phyloP scores from a whole-genome alignment of 805 yeast species.

The Yamadazyma nakazawae region DNA sequence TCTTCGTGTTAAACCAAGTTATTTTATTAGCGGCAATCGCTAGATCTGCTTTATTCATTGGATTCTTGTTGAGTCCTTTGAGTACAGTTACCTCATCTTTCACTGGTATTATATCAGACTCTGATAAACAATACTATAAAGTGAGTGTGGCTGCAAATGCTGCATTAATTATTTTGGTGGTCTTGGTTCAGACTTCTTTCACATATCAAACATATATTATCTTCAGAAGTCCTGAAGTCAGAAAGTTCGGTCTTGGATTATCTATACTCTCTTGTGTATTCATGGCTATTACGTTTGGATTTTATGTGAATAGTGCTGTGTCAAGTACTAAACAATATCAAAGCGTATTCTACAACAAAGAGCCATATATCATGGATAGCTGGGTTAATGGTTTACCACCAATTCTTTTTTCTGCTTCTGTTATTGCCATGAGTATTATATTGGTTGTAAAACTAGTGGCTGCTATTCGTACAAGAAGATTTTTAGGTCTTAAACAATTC shows the following conservation, averaged over 20 bases:
- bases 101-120: slow-evolving; percentile 26
- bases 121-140: slow-evolving; percentile 34
- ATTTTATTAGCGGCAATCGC: slow-evolving; percentile 55
- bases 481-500: slow-evolving; percentile 77
- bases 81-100: slow-evolving; percentile 45
- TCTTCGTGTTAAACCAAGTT: slow-evolving; percentile 68
- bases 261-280: slow-evolving; percentile 39
- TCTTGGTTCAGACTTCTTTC: slow-evolving; percentile 61
- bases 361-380: slow-evolving; percentile 6
- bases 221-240: slow-evolving; percentile 57
- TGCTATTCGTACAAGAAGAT: slow-evolving; percentile 72
- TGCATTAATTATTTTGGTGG: slow-evolving; percentile 56
- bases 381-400: slow-evolving; percentile 53
- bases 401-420: slow-evolving; percentile 66
- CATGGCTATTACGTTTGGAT: slow-evolving; percentile 44
- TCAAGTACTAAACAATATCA: slow-evolving; percentile 37
- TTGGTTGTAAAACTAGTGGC: slow-evolving; percentile 60
- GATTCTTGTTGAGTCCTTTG: slow-evolving; percentile 42
- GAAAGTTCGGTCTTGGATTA: slow-evolving; percentile 36
- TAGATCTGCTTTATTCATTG: slow-evolving; percentile 59
- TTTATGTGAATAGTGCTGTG: slow-evolving; percentile 55
- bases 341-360: slow-evolving; percentile 8
- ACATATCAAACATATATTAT: slow-evolving; percentile 70
- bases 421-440: slow-evolving; percentile 58
- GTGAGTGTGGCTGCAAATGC: slow-evolving; percentile 61